These are phyloP conservation scores for Sindora glabra DNA, from an alignment of 306 rosid genomes.

Conservation along the genomic window DNA sequence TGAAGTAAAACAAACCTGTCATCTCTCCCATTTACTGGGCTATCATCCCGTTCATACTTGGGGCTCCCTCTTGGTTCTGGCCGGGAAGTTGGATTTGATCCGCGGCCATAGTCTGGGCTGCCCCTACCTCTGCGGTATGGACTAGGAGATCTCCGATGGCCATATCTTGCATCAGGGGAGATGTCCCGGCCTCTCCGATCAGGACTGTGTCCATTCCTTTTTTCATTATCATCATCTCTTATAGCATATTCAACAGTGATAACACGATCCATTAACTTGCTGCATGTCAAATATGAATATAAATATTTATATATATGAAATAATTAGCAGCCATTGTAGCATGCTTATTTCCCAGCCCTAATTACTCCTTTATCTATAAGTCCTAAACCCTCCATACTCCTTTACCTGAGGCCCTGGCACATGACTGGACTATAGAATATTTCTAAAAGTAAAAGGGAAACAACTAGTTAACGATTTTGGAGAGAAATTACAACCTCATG, in stretches of 20 bases:
- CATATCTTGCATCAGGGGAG: conserved; percentile 64
- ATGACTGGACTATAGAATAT: no score
- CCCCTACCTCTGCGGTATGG: conserved; percentile 69
- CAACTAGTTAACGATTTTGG: background rate
- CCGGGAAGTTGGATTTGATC: conserved; percentile 55
- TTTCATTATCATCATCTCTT: conserved; percentile 72
- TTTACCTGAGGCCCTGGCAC: background rate
- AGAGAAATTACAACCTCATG: conserved; percentile 47
- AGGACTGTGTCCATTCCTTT: conserved; percentile 64
- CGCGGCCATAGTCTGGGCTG: conserved; percentile 78
- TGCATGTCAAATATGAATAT: conserved; percentile 30
- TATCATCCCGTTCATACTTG: conserved; percentile 42
- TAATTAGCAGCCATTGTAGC: background rate
- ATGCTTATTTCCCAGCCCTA: background rate
- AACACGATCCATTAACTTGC: conserved; percentile 79
- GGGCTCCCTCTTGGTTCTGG: conserved; percentile 65
- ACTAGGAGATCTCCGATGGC: conserved; percentile 65
- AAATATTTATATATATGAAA: no score
- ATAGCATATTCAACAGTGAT: conserved; percentile 82
- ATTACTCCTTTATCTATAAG: no score
- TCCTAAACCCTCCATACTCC: no score
- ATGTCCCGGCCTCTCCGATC: conserved; percentile 62
- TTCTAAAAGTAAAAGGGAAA: conserved; percentile 4
- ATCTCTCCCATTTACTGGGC: conserved; percentile 61
- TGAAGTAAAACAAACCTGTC: conserved; percentile 44